Conservation (phyloP, 2,329 filamentous ascomycete species). For the Apiospora phragmitis region DNA sequence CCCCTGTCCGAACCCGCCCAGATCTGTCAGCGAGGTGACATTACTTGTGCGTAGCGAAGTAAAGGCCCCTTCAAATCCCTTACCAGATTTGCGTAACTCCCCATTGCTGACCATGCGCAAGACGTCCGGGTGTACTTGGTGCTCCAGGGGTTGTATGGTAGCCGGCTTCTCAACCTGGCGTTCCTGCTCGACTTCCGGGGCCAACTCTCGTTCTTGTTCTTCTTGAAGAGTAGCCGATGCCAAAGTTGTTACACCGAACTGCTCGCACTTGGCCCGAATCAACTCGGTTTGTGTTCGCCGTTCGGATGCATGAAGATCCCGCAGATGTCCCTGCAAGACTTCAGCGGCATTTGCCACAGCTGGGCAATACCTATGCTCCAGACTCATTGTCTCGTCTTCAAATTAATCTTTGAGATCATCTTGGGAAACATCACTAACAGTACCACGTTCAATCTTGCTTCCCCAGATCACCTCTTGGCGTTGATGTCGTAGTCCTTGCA, state of each 20-base stretch:
- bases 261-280: conserved; percentile 7
- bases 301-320: conserved; percentile 17
- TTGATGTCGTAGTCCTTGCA: conserved; percentile 55
- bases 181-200: conserved; percentile 64
- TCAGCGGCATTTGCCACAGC: not conserved
- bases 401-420: conserved; percentile 57
- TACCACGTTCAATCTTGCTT: not conserved
- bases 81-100: not conserved
- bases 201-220: conserved; percentile 69
- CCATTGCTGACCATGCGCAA: conserved; percentile 32
- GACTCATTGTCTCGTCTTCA: conserved; percentile 53
- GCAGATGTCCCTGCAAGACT: not conserved
- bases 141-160: conserved; percentile 35
- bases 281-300: conserved; percentile 24
- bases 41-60: not conserved
- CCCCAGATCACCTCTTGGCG: conserved; percentile 40
- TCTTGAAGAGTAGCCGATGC: conserved; percentile 49
- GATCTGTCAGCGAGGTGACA: not conserved
- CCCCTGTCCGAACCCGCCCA: not conserved
- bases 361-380: conserved; percentile 55
- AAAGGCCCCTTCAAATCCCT: not conserved
- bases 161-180: conserved; percentile 52
- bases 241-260: conserved; percentile 33
- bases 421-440: conserved; percentile 30
- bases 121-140: conserved; percentile 47